phyloP scores from a whole-genome alignment of 148 eudicot species.

The Camellia sinensis region DNA sequence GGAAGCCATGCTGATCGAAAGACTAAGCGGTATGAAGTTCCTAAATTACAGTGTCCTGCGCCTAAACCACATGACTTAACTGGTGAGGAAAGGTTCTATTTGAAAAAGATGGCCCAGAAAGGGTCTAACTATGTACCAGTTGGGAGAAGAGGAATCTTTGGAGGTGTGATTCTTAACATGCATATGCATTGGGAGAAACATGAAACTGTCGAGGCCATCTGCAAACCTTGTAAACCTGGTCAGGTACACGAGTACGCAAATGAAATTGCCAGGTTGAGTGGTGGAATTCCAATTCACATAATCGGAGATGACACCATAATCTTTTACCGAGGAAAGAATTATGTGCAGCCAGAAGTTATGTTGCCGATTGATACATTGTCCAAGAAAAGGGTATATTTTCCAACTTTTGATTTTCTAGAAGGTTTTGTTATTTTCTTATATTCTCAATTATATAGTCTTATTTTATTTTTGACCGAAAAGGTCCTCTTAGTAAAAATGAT shows the following conservation, averaged over 20 bases:
- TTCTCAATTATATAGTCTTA: background rate
- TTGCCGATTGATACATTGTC: slow-evolving; percentile 90
- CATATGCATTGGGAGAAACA: slow-evolving; percentile 99
- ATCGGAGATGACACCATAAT: slow-evolving; percentile 80
- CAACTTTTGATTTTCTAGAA: background rate
- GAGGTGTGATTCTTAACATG: slow-evolving; percentile 97
- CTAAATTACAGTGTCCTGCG: slow-evolving; percentile 68
- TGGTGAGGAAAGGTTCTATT: slow-evolving; percentile 83
- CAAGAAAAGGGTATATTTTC: slow-evolving; percentile 69
- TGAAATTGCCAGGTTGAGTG: slow-evolving; percentile 88
- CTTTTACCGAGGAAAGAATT: slow-evolving; percentile 84
- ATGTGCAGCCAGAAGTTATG: slow-evolving; percentile 92
- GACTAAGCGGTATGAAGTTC: slow-evolving; percentile 84
- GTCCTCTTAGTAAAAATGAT: background rate
- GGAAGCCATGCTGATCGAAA: slow-evolving; percentile 69
- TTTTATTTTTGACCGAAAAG: too few relatives aligned
- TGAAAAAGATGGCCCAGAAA: slow-evolving; percentile 94
- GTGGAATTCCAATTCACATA: slow-evolving; percentile 81
- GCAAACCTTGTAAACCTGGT: slow-evolving; percentile 96
- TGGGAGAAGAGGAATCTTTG: slow-evolving; percentile 91
- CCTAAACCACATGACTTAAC: slow-evolving; percentile 67
- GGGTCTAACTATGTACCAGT: slow-evolving; percentile 86
- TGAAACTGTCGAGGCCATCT: slow-evolving; percentile 84
- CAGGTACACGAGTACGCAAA: slow-evolving; percentile 71
- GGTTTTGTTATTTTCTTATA: background rate